Conservation (phyloP, 352 stramenopile genomes). For the Porosira glacialis region DNA sequence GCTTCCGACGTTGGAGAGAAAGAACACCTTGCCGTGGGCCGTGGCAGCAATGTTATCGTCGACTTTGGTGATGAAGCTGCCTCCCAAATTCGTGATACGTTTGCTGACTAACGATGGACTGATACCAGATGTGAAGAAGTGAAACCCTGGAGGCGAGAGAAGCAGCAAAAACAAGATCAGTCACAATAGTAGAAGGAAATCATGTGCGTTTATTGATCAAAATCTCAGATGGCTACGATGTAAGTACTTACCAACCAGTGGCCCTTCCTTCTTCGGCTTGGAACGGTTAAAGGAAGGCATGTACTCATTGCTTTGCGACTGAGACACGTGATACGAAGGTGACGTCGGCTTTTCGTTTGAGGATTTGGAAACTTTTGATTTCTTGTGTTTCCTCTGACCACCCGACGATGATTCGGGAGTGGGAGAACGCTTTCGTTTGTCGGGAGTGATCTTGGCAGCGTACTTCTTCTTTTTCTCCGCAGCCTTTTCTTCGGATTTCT, state of each 20-base stretch:
- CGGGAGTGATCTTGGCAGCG: too few species aligned
- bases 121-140: slow-evolving; percentile 41
- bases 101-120: slow-evolving; percentile 19
- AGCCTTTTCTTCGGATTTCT: slow-evolving; percentile 13
- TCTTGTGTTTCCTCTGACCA: slow-evolving; percentile 30
- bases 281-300: slow-evolving; percentile 17
- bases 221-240: slow-evolving; percentile 6
- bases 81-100: slow-evolving; percentile 31
- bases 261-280: slow-evolving; percentile 7
- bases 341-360: slow-evolving; percentile 14
- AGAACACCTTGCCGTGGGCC: slow-evolving; percentile 25
- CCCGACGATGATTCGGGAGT: slow-evolving; percentile 13
- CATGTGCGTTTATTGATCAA: neutral
- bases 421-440: too few species aligned
- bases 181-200: neutral
- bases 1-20: slow-evolving; percentile 22
- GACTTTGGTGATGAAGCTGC: slow-evolving; percentile 17
- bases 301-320: slow-evolving; percentile 34
- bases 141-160: too few species aligned
- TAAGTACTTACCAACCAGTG: slow-evolving; percentile 30
- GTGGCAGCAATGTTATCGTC: slow-evolving; percentile 12
- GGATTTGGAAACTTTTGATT: too few species aligned
- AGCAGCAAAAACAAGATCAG: slow-evolving; percentile 1
- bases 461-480: slow-evolving; percentile 2
- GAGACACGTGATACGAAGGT: slow-evolving; percentile 47